phyloP scores from a whole-genome alignment of 768 basidiomycete species.

The Strobilomyces confusus region DNA sequence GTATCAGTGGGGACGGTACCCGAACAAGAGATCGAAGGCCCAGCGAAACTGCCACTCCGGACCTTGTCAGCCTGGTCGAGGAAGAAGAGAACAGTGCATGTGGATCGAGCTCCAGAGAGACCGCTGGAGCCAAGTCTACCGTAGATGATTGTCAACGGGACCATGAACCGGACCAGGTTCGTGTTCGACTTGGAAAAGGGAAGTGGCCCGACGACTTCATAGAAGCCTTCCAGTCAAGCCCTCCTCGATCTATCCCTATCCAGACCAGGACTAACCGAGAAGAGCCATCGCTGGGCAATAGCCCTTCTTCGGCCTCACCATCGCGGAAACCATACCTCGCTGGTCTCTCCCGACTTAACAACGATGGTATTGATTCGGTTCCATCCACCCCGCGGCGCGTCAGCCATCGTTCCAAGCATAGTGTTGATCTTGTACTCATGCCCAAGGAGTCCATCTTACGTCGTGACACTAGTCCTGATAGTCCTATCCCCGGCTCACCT shows the following conservation, averaged over 20 bases:
- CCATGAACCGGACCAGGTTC: constrained; percentile 30
- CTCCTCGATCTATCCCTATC: constrained; percentile 31
- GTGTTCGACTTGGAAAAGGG: constrained; percentile 65
- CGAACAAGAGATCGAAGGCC: constrained; percentile 53
- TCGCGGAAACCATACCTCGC: constrained; percentile 57
- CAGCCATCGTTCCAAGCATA: constrained; percentile 61
- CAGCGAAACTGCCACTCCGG: constrained; percentile 58
- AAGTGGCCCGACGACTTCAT: constrained; percentile 85
- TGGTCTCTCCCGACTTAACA: constrained; percentile 40
- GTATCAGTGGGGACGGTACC: constrained; percentile 20
- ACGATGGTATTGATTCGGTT: constrained; percentile 45
- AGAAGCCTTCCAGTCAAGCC: constrained; percentile 45
- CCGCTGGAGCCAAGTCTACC: constrained; percentile 19
- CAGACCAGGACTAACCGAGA: constrained; percentile 17
- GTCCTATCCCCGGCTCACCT: constrained; percentile 31
- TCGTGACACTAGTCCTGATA: constrained; percentile 60
- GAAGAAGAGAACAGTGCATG: constrained; percentile 57
- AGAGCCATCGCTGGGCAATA: constrained; percentile 19
- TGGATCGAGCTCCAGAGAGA: constrained; percentile 41
- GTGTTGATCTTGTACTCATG: constrained; percentile 50
- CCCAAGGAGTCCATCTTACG: constrained; percentile 46
- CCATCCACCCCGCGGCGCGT: constrained; percentile 44
- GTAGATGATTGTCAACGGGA: constrained; percentile 20
- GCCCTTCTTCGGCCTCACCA: constrained; percentile 42
- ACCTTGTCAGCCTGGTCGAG: constrained; percentile 66